Percentiles rank a stretch among this genome's conserved stretches.
Conservation (phyloP, 345 rosid genomes). For the Theobroma cacao region DNA sequence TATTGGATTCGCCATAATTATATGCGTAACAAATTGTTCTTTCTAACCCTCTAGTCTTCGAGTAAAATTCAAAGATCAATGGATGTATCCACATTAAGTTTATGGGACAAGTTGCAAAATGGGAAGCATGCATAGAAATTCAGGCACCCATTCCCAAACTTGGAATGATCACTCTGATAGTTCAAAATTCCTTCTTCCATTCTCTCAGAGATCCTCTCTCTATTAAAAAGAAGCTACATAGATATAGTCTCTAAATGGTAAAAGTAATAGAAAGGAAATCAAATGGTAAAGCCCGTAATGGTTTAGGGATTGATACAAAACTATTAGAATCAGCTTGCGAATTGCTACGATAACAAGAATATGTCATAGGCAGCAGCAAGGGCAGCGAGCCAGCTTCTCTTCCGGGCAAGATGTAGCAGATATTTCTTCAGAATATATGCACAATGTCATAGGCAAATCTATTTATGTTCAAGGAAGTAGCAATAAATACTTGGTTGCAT, state of each 20-base stretch:
- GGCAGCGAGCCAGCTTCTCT: neutral
- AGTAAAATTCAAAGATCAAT: neutral
- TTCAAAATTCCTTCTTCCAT: neutral
- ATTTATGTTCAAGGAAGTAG: conserved; percentile 45
- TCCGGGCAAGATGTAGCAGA: conserved; percentile 3
- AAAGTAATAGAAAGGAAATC: neutral
- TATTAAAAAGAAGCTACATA: neutral
- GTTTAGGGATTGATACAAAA: neutral
- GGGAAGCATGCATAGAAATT: neutral
- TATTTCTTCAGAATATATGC: conserved; percentile 72
- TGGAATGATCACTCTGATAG: neutral
- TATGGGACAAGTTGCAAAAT: neutral
- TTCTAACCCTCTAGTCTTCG: too few species aligned
- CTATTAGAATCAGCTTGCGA: neutral
- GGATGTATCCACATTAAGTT: neutral
- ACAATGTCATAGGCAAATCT: conserved; percentile 97
- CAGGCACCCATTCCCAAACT: neutral
- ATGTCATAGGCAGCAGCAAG: neutral
- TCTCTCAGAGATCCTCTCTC: neutral
- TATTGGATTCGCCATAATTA: too few species aligned
- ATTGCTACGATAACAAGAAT: neutral
- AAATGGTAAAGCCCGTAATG: neutral
- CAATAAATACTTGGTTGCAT: too few species aligned
- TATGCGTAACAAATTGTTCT: too few species aligned
- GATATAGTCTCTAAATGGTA: neutral